Percentiles rank a stretch among this genome's conserved stretches.
These are phyloP conservation scores for Platanthera zijinensis DNA, from an alignment of 106 monocot species.

Conservation along the genomic window DNA sequence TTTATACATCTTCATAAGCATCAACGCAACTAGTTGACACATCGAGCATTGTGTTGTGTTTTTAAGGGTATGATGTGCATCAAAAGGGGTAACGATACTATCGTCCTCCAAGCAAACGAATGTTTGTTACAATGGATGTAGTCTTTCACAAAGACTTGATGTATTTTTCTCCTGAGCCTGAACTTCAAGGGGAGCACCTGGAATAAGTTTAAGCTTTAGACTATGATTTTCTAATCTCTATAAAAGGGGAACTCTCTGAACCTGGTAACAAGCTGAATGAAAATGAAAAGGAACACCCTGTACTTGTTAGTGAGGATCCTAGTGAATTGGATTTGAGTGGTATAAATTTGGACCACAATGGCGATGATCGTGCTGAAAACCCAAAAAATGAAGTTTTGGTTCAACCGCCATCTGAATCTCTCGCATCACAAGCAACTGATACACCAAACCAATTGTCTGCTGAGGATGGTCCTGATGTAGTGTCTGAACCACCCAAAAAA, in stretches of 20 bases:
- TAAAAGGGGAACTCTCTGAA: too few relatives aligned
- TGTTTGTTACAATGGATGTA: not conserved
- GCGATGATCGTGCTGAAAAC: not conserved
- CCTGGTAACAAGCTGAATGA: too few relatives aligned
- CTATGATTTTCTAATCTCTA: not conserved
- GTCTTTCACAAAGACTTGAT: constrained; percentile 7
- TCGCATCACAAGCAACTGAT: not conserved
- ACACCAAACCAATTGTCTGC: constrained; percentile 6
- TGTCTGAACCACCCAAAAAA: not conserved
- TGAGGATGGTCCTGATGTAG: not conserved
- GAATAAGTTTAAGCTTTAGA: constrained; percentile 1
- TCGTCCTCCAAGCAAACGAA: too few relatives aligned
- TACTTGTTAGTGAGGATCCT: not conserved
- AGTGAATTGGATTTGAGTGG: not conserved
- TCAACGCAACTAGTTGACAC: too few relatives aligned
- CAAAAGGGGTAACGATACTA: too few relatives aligned
- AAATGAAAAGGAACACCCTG: not conserved
- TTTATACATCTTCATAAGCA: not conserved
- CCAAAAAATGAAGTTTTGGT: not conserved
- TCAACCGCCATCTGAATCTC: not conserved
- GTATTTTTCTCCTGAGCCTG: constrained; percentile 3
- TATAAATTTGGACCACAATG: not conserved
- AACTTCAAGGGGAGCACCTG: constrained; percentile 8
- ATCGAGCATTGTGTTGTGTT: too few relatives aligned
- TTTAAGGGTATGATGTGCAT: too few relatives aligned